Evolutionary conservation across 176 grass and related monocot species (phyloP).

Genomic region (Carex scoparia): DNA sequence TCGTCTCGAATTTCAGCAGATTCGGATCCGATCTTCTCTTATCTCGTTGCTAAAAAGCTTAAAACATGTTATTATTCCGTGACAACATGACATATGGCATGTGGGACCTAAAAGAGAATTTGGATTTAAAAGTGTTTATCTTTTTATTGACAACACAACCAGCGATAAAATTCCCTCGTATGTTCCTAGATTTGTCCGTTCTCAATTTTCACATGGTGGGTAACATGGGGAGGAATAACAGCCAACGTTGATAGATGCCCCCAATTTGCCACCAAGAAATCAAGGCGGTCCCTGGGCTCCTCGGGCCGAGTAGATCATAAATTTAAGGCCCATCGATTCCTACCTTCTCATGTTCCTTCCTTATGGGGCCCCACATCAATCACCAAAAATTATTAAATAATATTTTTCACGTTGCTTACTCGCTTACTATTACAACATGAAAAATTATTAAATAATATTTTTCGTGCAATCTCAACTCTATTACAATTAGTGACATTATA

Average conservation of each 20-base stretch:
- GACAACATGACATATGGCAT: neutral
- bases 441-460: too few species aligned
- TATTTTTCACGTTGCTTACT: too few species aligned
- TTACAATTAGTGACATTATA: too few species aligned
- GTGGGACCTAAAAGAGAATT: neutral
- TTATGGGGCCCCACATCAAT: neutral
- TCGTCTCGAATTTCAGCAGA: too few species aligned
- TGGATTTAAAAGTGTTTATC: neutral
- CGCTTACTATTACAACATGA: too few species aligned
- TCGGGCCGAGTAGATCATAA: neutral
- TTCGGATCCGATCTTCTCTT: too few species aligned
- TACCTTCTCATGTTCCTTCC: neutral
- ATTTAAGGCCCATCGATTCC: neutral
- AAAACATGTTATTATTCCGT: neutral
- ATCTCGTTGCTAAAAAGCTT: neutral
- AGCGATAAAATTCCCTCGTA: conserved; percentile 3
- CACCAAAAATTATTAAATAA: neutral
- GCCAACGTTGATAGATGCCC: neutral
- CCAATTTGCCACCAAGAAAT: neutral
- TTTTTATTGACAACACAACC: neutral
- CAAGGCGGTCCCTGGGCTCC: neutral
- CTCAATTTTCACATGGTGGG: conserved; percentile 2
- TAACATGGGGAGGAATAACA: neutral
- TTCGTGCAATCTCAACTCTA: neutral
- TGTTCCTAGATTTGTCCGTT: conserved; percentile 15